Base-by-base conservation (phyloP, 768 basidiomycete genomes). In the Lactarius hatsudake region DNA sequence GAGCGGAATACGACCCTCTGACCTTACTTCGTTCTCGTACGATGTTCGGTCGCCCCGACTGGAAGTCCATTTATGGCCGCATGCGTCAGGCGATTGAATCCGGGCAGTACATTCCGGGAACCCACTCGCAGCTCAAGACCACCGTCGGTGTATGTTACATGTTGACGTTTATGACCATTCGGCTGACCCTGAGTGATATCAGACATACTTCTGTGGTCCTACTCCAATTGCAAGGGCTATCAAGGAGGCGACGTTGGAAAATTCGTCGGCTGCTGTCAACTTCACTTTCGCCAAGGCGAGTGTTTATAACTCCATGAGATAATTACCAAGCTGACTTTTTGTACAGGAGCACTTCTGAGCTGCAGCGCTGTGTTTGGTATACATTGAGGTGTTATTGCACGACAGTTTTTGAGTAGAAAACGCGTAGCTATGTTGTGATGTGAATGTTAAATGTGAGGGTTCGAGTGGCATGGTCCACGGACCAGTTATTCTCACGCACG, bases 151-250 rank as follows among this genome's bases (percentile, higher is more conserved):
- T 94, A 77, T 75, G 89, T 82, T 40, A 8, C 7, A 58, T 18
- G 13, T 36, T 38, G 34, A 51, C 71, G 26, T 42, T 40, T 61
- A n/a, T 64, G 45, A 36, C 40, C 38, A 32, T n/a, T 57, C 69
- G 45, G 43, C 42, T 67, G n/a, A 60, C 53, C 34, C 38, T 51
- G 42, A 55, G 59, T 28, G 63, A 42, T 40, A 64, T 28, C 62
- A 90, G 89, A 92, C 93, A 15, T 94, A 93, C 79, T 95, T 93
- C 82, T 95, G 94, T 73, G 94, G 94, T 36, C 93, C 94, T 28
- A 83, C 83, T 63, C 81, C 75, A 23, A 82, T 97, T 53, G 91
- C 91, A 26, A 90, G 89, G 74, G 79, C 85, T 15, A 87, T 97
- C 78, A 89, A 89, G 75, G 82, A 86, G 67, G 91, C 91, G 13